Percentiles rank a stretch among this genome's conserved stretches.
Evolutionary conservation across 352 stramenopile genomes (phyloP).

Genomic region (Albugo candida): DNA sequence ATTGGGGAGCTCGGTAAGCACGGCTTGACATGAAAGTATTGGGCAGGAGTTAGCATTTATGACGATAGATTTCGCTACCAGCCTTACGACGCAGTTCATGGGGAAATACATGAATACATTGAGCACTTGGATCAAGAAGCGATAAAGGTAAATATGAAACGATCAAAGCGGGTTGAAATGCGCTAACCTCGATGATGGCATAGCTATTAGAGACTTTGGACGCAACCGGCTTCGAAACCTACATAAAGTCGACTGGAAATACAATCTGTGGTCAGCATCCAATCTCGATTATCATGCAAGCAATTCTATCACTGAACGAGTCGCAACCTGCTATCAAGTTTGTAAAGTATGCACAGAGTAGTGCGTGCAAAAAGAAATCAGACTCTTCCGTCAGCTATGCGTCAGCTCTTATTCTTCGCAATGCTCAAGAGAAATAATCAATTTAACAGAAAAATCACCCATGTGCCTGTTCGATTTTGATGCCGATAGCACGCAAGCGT

Average conservation of each 20-base stretch:
- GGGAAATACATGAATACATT: slow-evolving; percentile 90
- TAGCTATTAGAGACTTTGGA: slow-evolving; percentile 85
- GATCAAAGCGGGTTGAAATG: background rate
- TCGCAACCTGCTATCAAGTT: slow-evolving; percentile 76
- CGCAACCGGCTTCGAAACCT: slow-evolving; percentile 81
- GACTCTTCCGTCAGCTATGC: slow-evolving; percentile 92
- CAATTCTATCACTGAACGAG: slow-evolving; percentile 22
- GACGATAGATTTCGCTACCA: slow-evolving; percentile 77
- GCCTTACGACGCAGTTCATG: slow-evolving; percentile 57
- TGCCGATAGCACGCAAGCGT: too few species aligned
- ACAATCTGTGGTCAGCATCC: slow-evolving; percentile 95
- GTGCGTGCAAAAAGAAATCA: slow-evolving; percentile 53
- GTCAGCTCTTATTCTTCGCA: slow-evolving; percentile 53
- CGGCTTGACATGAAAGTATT: background rate
- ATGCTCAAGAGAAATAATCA: too few species aligned
- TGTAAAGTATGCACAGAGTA: slow-evolving; percentile 87
- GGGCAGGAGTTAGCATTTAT: background rate
- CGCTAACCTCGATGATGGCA: background rate
- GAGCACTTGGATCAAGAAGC: slow-evolving; percentile 85
- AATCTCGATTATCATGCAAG: slow-evolving; percentile 71
- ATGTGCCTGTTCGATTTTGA: too few species aligned
- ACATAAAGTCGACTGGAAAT: slow-evolving; percentile 88
- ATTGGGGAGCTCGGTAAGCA: slow-evolving; percentile 79
- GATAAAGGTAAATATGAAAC: slow-evolving; percentile 21
- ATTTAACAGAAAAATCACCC: too few species aligned